Percentiles rank a stretch among this genome's conserved stretches.
Conservation (phyloP, 2,329 filamentous ascomycete genomes). For the Botryotinia narcissicola region DNA sequence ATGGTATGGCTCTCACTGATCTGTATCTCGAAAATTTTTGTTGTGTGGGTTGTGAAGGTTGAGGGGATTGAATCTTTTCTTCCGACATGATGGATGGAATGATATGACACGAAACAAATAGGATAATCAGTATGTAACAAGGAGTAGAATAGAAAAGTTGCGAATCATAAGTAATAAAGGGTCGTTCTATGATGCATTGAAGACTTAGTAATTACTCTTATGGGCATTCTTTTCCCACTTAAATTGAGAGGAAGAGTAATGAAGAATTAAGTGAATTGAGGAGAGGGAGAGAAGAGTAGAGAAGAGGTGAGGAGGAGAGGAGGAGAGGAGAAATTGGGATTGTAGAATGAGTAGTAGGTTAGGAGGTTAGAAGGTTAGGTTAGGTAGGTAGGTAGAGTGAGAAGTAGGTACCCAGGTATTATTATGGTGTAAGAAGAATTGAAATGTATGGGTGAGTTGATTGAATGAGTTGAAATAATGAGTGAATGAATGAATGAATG, state of each 20-base stretch:
- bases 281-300: background rate
- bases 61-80: constrained; percentile 24
- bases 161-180: constrained; percentile 16
- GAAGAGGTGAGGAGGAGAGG: too few relatives aligned
- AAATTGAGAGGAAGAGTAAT: background rate
- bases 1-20: constrained; percentile 49
- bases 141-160: background rate
- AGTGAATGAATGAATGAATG: too few relatives aligned
- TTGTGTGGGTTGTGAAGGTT: constrained; percentile 27
- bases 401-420: background rate
- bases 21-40: constrained; percentile 57
- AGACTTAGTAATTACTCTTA: background rate
- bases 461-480: too few relatives aligned
- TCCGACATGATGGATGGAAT: constrained; percentile 26
- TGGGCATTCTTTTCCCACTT: constrained; percentile 5
- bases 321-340: background rate
- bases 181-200: constrained; percentile 16
- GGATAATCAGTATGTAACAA: background rate
- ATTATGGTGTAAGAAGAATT: background rate
- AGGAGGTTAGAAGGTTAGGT: too few relatives aligned
- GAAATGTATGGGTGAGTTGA: background rate
- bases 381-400: too few relatives aligned
- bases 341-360: too few relatives aligned
- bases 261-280: background rate
- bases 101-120: background rate